These are phyloP conservation scores for Nemania bipapillata DNA, from an alignment of 2,329 filamentous ascomycete genomes.

Conservation along the genomic window DNA sequence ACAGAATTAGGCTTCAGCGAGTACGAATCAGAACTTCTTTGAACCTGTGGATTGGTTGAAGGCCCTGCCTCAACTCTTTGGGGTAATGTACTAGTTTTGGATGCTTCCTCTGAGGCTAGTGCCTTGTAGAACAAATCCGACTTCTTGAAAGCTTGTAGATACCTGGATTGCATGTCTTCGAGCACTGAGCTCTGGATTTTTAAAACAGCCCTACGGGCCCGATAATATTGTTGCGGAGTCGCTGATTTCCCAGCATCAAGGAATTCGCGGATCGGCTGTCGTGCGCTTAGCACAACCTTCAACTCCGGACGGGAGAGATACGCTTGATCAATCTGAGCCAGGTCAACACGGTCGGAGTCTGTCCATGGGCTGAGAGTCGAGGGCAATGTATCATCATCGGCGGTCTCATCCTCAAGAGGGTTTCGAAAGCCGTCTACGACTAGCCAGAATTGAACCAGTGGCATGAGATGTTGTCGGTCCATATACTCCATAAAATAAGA, in stretches of 20 bases:
- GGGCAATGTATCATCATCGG: conserved; percentile 73
- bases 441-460: conserved; percentile 96
- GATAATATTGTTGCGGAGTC: conserved; percentile 82
- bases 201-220: conserved; percentile 82
- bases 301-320: conserved; percentile 87
- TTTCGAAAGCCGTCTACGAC: conserved; percentile 97
- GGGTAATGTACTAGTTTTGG: conserved; percentile 52
- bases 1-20: conserved; percentile 59
- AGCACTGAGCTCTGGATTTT: conserved; percentile 83
- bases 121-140: conserved; percentile 98
- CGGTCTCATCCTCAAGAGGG: conserved; percentile 84
- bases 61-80: conserved; percentile 43
- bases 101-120: conserved; percentile 83
- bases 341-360: conserved; percentile 83
- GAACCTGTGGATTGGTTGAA: conserved; percentile 45
- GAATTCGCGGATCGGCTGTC: conserved; percentile 78
- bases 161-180: conserved; percentile 81
- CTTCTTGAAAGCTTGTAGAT: conserved; percentile 87
- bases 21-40: conserved; percentile 54
- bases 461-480: conserved; percentile 88
- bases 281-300: conserved; percentile 76
- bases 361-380: conserved; percentile 76
- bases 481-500: conserved; percentile 99
- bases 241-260: conserved; percentile 80
- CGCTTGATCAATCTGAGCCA: conserved; percentile 89